A percentile compares a stretch with the other conserved stretches of the same genome.
These are phyloP conservation scores for Aureobasidium pullulans DNA, from an alignment of 2,329 filamentous ascomycete genomes.

Conservation along the genomic window DNA sequence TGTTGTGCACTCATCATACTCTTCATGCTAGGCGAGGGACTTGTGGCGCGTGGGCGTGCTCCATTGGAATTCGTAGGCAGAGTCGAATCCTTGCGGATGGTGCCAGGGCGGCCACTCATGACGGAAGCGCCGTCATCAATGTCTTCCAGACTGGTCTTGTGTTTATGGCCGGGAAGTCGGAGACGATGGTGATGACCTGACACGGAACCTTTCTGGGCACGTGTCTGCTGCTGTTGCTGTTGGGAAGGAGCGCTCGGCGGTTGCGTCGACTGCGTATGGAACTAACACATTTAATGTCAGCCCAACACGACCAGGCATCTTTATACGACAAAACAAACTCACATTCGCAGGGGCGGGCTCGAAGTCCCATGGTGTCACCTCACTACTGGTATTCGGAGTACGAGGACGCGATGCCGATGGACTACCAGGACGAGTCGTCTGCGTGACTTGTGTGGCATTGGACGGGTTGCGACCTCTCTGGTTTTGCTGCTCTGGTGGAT, in stretches of 20 bases:
- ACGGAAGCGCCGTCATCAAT: constrained; percentile 32
- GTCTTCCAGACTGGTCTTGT: constrained; percentile 58
- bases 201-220: not conserved
- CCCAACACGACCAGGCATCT: not conserved
- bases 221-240: not conserved
- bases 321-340: not conserved
- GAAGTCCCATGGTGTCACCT: constrained; percentile 96
- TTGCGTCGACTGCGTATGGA: constrained; percentile 1
- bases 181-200: constrained; percentile 38
- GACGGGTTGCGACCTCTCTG: constrained; percentile 10
- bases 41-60: constrained; percentile 57
- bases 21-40: constrained; percentile 57
- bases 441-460: constrained; percentile 1
- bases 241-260: not conserved
- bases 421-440: constrained; percentile 53
- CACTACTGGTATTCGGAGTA: constrained; percentile 55
- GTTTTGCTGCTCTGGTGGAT: not conserved
- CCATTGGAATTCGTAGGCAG: constrained; percentile 32
- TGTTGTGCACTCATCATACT: constrained; percentile 59
- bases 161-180: constrained; percentile 59
- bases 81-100: not conserved
- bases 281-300: not conserved
- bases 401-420: constrained; percentile 69
- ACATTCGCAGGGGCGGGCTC: constrained; percentile 41
- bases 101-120: constrained; percentile 4